Evolutionary conservation across 139 green algal genomes (phyloP).

Genomic region (Tetradesmus obliquus): DNA sequence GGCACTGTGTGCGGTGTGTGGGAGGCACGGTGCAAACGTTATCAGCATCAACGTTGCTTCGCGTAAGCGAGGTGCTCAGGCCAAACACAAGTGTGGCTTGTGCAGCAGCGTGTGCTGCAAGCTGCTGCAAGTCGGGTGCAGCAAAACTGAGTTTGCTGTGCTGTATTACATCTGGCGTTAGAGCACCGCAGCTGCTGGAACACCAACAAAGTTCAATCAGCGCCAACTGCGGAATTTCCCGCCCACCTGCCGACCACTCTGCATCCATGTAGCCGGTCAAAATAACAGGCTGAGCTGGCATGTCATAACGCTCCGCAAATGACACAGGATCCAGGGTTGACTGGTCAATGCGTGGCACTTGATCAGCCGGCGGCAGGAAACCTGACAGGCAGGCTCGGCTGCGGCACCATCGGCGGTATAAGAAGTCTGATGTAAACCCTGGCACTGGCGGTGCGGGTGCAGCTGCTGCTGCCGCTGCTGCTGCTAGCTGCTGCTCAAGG

Average conservation of each 20-base stretch:
- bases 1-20: too few species aligned
- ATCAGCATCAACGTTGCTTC: too few species aligned
- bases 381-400: constrained; percentile 5
- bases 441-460: neutral
- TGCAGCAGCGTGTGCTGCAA: too few species aligned
- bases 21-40: too few species aligned
- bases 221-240: neutral
- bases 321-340: neutral
- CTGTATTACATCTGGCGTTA: too few species aligned
- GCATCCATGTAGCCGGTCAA: constrained; percentile 17
- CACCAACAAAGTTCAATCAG: neutral
- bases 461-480: constrained; percentile 3
- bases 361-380: constrained; percentile 16
- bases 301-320: neutral
- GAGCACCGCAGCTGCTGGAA: too few species aligned
- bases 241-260: neutral
- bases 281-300: constrained; percentile 13
- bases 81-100: too few species aligned
- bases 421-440: constrained; percentile 21
- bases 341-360: constrained; percentile 9
- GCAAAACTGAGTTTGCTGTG: too few species aligned
- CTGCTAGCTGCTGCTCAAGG: neutral
- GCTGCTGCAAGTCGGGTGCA: too few species aligned
- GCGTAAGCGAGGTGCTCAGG: too few species aligned
- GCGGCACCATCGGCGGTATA: constrained; percentile 33